A percentile compares a stretch with the other conserved stretches of the same genome.
phyloP scores from a whole-genome alignment of 306 rosid species.

The Rosa persica region DNA sequence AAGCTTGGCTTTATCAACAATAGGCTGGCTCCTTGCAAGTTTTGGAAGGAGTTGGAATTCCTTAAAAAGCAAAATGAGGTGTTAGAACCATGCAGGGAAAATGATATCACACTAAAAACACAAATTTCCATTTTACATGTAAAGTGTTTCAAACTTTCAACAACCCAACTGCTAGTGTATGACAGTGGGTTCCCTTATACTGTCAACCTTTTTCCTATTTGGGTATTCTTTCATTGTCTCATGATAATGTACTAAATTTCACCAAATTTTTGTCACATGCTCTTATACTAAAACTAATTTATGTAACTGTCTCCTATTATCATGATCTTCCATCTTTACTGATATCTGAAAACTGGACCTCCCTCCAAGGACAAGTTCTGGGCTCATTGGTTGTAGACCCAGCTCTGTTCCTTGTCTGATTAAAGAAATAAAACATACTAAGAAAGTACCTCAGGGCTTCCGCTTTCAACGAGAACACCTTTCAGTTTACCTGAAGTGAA shows the following conservation, averaged over 20 bases:
- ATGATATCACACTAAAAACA: too few relatives aligned
- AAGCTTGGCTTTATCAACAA: conserved; percentile 72
- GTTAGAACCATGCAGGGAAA: neutral
- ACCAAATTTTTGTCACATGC: neutral
- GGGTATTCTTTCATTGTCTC: neutral
- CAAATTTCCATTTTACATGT: neutral
- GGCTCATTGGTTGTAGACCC: neutral
- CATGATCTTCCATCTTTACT: neutral
- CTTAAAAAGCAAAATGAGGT: conserved; percentile 32
- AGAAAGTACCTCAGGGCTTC: conserved; percentile 73
- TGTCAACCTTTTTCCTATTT: neutral
- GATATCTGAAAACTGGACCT: neutral
- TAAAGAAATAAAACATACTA: neutral
- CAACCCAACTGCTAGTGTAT: neutral
- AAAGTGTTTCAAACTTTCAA: neutral
- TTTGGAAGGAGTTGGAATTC: conserved; percentile 89
- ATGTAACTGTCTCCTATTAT: neutral
- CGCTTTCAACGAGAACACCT: conserved; percentile 93
- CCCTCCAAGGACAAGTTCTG: neutral
- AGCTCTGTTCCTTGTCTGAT: neutral
- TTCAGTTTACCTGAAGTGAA: conserved; percentile 68
- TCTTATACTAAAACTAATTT: neutral
- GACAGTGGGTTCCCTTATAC: too few relatives aligned
- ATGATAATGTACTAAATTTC: neutral
- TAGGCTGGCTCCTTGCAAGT: conserved; percentile 78